Evolutionary conservation across 176 grass and related monocot genomes (phyloP), one percentile per base, ranked within the genome.

Genomic region (Carex kokanica): DNA sequence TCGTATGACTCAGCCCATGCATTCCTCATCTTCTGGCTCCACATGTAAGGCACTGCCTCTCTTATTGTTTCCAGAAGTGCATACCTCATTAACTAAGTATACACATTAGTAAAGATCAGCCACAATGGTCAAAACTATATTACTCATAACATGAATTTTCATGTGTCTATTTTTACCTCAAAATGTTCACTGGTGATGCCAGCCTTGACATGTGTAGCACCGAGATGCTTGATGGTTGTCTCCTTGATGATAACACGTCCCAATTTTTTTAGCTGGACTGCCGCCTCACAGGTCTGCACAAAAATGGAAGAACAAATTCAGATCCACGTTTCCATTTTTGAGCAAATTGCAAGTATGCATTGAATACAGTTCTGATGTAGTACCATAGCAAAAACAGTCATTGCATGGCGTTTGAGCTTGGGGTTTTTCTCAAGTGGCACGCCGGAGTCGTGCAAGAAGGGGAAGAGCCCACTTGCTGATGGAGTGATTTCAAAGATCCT

Each of bases 401-500:
- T 64, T 0, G 74, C 87, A 36, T 88, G 87, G 7, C 74, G 40
- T 24, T 88, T 88, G 54, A 88, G 87, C 75, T 88, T 88, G 0
- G 82, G 87, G 83, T 88, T 88, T 54, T 85, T 80, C 5, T 85
- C 74, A 20, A 88, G 74, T 5, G 87, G 74, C 53, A 81, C 53
- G 20, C 78, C 61, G 4, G 87, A 74, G 40, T 88, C 87, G 4
- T 75, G 74, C 31, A 88, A 81, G 23, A 88, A 88, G 6, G 82
- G 79, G 74, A 88, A 88, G 16, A 88, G 60, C 13, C 69, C 74
- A 14, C 74, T 81, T 41, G 87, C 87, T 14, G 87, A 88, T 63
- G 87, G 87, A 41, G 82, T 70, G 32, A 88, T 88, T 38, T 85
- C 82, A n/a, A 85, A 84, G 53, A 88, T 85, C 82, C 87, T 88